Evolutionary conservation across 129 eudicot genomes (phyloP).

Genomic region (Mikania micrantha): DNA sequence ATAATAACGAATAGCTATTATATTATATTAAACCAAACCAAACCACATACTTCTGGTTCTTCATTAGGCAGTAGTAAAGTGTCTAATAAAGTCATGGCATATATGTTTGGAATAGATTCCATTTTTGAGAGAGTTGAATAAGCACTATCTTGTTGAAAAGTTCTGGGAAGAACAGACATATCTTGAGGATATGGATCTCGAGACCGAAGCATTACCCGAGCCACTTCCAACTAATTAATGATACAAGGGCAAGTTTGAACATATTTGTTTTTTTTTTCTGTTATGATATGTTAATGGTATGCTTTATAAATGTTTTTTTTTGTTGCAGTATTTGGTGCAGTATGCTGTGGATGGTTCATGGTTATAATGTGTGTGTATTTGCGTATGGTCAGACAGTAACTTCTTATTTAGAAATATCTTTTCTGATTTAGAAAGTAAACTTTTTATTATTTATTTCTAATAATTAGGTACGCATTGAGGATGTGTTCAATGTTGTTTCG

Average conservation of each 20-base stretch:
- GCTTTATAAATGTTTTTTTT: not conserved
- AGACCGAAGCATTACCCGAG: constrained; percentile 85
- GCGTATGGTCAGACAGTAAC: constrained; percentile 99
- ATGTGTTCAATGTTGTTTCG: no score
- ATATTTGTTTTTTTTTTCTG: not conserved
- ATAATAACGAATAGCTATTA: not conserved
- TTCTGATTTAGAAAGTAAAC: not conserved
- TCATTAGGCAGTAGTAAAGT: constrained; percentile 14
- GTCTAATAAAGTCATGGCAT: constrained; percentile 7
- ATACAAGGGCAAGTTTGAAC: constrained; percentile 62
- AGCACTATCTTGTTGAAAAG: no score
- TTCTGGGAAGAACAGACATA: constrained; percentile 33
- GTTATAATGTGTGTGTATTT: constrained; percentile 90
- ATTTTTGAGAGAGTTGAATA: no score
- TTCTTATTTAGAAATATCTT: constrained; percentile 53
- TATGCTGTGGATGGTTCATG: constrained; percentile 99
- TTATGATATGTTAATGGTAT: not conserved
- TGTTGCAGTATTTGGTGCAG: constrained; percentile 95
- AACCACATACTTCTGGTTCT: not conserved
- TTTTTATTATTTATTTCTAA: not conserved
- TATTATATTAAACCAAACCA: not conserved
- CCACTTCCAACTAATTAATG: constrained; percentile 98
- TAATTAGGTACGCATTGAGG: constrained; percentile 77
- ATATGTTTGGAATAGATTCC: no score
- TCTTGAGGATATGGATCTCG: constrained; percentile 91